Evolutionary conservation across 23 red algal species (phyloP).

Genomic region (Gracilaria vermiculophylla): DNA sequence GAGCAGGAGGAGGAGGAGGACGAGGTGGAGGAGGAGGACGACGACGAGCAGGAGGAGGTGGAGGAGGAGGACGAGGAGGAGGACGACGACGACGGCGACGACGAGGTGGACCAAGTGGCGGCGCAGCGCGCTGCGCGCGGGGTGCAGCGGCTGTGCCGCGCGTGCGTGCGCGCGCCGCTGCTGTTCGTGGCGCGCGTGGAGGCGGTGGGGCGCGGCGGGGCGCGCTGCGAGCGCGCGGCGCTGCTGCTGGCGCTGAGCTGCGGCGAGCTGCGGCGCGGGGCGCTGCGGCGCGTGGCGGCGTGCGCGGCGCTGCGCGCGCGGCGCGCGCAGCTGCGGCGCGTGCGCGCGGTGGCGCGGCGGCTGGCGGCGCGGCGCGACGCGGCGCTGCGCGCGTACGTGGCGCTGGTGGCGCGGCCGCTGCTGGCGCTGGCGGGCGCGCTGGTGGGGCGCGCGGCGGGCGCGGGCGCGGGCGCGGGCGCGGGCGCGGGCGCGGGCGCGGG

Average conservation of each 20-base stretch:
- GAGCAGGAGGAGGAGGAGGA: neutral
- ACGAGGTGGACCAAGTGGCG: neutral
- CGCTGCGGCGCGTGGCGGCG: neutral
- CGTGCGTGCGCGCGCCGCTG: conserved; percentile 28
- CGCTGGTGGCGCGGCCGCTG: conserved; percentile 20
- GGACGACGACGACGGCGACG: neutral
- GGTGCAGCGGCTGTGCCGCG: neutral
- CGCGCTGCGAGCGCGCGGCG: neutral
- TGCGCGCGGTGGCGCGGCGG: neutral
- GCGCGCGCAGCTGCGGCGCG: neutral
- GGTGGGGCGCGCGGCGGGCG: neutral
- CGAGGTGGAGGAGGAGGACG: neutral
- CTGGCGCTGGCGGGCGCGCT: neutral
- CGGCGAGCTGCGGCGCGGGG: conserved; percentile 3
- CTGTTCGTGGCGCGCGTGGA: conserved; percentile 21
- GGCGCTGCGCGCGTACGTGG: conserved; percentile 8
- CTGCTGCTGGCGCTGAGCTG: conserved; percentile 24
- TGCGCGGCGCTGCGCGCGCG: neutral
- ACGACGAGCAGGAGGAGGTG: neutral
- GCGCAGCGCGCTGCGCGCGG: neutral
- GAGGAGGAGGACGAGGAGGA: neutral
- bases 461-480: too few relatives aligned
- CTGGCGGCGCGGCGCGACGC: neutral
- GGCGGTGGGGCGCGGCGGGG: neutral
- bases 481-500: too few relatives aligned